Base-by-base conservation (phyloP, 345 rosid species). In the Brassica nigra region DNA sequence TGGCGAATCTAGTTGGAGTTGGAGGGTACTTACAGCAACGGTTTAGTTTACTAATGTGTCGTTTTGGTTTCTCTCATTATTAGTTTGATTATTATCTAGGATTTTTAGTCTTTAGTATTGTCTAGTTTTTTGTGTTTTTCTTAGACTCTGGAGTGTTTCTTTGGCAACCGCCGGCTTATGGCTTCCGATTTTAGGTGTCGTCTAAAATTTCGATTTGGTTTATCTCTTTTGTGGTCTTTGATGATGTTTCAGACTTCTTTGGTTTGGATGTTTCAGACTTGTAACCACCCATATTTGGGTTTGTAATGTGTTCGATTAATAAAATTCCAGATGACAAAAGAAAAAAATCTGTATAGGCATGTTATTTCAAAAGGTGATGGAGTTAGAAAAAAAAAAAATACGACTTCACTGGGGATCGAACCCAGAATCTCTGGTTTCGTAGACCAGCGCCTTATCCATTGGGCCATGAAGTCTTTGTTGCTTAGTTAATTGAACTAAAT, bases 371-470 rank as follows among this genome's bases (percentile, higher is more conserved):
- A 36, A 66, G 7, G 16, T 6, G 9, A 18, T 5, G 9, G 10
- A 29, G 37, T 14, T 59, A 18, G 8, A 33, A 64, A 5, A 30
- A 7, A 44, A 0, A 0, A 3, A 8, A 39, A 33, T 0, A 33
- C 96, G 94, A 88, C 92, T 89, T 87, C 87, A 80, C 90, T 91
- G 95, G 93, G 88, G 88, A 87, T 92, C 92, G 90, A 89, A 91
- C 94, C 92, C 90, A 86, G 91, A 92, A 55, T 87, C 91, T 91
- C 92, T 86, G 91, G 91, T 90, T 91, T 80, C 92, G 97, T 90
- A 83, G 94, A 90, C 97, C 90, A 91, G 97, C 90, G 91, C 95
- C 97, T 91, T 90, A 86, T 95, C 94, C 83, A 83, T 80, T 83
- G 86, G 84, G 86, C 86, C 86, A 83, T 76, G 81, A 76, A 83